Conservation (phyloP, 371 early-diverging fungal species). For the Parasitella parasitica region DNA sequence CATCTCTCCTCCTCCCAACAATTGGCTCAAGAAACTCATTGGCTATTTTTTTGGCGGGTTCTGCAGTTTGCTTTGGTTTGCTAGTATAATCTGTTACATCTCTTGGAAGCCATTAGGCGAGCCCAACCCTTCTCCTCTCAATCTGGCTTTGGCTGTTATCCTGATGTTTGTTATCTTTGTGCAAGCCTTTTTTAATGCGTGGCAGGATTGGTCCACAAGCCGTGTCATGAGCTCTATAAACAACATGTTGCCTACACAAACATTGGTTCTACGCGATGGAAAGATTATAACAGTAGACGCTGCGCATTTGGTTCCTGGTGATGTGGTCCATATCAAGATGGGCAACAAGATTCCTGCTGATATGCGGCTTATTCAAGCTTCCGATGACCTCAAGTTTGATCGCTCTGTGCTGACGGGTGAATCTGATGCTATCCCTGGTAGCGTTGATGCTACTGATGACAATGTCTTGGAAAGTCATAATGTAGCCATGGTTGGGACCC, state of each 20-base stretch:
- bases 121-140: slow-evolving; percentile 33
- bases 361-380: slow-evolving; percentile 52
- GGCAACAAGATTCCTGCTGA: slow-evolving; percentile 79
- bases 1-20: slow-evolving; percentile 47
- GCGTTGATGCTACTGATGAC: slow-evolving; percentile 54
- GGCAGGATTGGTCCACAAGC: slow-evolving; percentile 73
- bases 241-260: slow-evolving; percentile 66
- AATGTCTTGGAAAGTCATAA: slow-evolving; percentile 65
- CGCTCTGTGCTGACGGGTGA: slow-evolving; percentile 73
- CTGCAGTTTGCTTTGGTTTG: slow-evolving; percentile 41
- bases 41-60: slow-evolving; percentile 47
- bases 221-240: slow-evolving; percentile 75
- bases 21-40: slow-evolving; percentile 44
- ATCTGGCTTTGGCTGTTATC: slow-evolving; percentile 38
- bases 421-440: slow-evolving; percentile 57
- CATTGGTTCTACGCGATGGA: slow-evolving; percentile 64
- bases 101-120: slow-evolving; percentile 45
- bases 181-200: slow-evolving; percentile 68
- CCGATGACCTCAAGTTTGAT: slow-evolving; percentile 67
- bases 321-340: slow-evolving; percentile 59
- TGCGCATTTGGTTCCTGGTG: slow-evolving; percentile 46
- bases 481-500: slow-evolving; percentile 68
- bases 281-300: slow-evolving; percentile 45
- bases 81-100: slow-evolving; percentile 42
- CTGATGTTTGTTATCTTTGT: slow-evolving; percentile 61